Evolutionary conservation across 192 early-diverging fungal species (phyloP).

Genomic region (Funneliformis geosporum): DNA sequence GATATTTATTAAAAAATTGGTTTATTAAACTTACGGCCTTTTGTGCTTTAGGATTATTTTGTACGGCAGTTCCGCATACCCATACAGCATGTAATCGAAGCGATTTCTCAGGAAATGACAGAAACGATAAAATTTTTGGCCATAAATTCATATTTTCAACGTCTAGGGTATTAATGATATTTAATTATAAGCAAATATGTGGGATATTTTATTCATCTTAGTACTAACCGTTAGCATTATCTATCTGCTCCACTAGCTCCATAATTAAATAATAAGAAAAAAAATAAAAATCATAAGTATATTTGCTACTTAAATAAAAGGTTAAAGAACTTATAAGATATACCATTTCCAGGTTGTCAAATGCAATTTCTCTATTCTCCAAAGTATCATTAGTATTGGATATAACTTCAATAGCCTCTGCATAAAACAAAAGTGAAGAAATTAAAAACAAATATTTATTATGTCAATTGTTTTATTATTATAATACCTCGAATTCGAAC

Average conservation of each 20-base stretch:
- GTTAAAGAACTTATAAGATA: conserved; percentile 37
- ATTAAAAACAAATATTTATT: not conserved
- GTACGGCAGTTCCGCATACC: conserved; percentile 91
- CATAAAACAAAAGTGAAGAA: not conserved
- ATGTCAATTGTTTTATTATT: not conserved
- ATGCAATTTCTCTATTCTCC: conserved; percentile 73
- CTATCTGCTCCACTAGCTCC: conserved; percentile 76
- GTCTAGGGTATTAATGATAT: conserved; percentile 47
- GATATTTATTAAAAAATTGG: not conserved
- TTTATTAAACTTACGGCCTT: conserved; percentile 49
- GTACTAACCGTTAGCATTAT: conserved; percentile 76
- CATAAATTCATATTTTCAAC: conserved; percentile 88
- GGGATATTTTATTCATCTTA: too few species aligned
- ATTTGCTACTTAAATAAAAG: conserved; percentile 31
- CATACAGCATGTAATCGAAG: conserved; percentile 77
- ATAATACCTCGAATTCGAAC: conserved; percentile 73
- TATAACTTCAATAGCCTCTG: conserved; percentile 76
- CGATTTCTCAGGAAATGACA: conserved; percentile 51
- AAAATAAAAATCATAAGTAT: not conserved
- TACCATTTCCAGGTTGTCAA: conserved; percentile 92
- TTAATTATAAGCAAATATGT: not conserved
- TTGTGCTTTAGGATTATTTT: conserved; percentile 91
- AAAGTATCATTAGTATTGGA: conserved; percentile 58
- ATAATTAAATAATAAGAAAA: conserved; percentile 2
- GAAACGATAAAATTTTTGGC: conserved; percentile 68